phyloP scores from a whole-genome alignment of 805 yeast species.

The Saccharomycopsis olivae region DNA sequence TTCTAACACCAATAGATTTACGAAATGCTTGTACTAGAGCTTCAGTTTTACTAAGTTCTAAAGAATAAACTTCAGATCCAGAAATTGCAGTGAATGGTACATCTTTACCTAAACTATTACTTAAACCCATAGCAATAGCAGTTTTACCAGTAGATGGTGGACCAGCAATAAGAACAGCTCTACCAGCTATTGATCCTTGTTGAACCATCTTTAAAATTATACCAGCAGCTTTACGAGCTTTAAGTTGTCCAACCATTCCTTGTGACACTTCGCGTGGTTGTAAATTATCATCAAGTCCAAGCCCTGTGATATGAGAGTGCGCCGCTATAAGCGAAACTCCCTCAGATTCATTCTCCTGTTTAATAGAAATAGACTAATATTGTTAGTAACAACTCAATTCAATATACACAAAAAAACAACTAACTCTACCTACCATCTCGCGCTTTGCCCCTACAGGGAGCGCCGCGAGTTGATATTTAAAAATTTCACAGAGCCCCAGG shows the following conservation, averaged over 20 bases:
- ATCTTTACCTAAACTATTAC: conserved; percentile 52
- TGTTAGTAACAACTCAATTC: too few species aligned
- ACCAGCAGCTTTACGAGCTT: conserved; percentile 95
- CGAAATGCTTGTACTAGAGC: conserved; percentile 94
- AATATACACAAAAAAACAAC: too few species aligned
- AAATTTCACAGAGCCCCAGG: too few species aligned
- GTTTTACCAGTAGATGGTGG: conserved; percentile 99
- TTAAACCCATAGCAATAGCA: conserved; percentile 91
- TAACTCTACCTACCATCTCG: too few species aligned
- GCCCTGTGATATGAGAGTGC: conserved; percentile 95
- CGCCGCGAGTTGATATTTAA: too few species aligned
- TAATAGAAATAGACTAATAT: conserved; percentile 7
- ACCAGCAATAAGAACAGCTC: conserved; percentile 92
- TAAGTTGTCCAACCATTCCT: conserved; percentile 96
- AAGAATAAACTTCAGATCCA: conserved; percentile 86
- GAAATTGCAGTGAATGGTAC: conserved; percentile 95
- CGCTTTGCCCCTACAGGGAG: too few species aligned
- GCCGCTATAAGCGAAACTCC: conserved; percentile 59
- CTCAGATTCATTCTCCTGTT: conserved; percentile 1
- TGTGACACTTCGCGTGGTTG: conserved; percentile 73
- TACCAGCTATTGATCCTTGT: conserved; percentile 91
- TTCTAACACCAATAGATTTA: conserved; percentile 88
- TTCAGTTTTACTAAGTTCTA: conserved; percentile 91
- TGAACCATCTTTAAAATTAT: conserved; percentile 87
- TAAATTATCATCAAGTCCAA: conserved; percentile 89